Evolutionary conservation across 1,284 basidiomycete species (phyloP).

Genomic region (Trametes pubescens): DNA sequence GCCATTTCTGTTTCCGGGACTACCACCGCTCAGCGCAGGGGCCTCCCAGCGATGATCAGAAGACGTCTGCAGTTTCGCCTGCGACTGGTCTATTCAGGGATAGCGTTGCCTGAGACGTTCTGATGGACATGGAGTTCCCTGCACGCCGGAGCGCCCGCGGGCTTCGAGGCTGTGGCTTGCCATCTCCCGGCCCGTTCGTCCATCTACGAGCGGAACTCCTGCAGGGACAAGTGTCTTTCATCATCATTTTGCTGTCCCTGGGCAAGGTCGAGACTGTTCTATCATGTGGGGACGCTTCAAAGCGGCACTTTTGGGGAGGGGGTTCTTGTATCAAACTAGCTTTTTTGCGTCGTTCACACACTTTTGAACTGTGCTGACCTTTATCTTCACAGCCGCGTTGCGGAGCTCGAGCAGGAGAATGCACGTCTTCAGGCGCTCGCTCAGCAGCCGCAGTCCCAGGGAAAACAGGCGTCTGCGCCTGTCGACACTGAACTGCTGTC

Average conservation of each 20-base stretch:
- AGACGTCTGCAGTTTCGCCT: background rate
- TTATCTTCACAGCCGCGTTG: constrained; percentile 61
- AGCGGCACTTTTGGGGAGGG: too few relatives aligned
- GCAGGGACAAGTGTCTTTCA: too few relatives aligned
- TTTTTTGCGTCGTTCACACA: too few relatives aligned
- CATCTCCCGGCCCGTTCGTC: constrained; percentile 1
- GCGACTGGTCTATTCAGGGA: constrained; percentile 7
- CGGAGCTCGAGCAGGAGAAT: constrained; percentile 82
- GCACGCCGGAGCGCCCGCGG: constrained; percentile 7
- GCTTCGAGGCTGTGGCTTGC: constrained; percentile 15
- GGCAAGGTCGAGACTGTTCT: too few relatives aligned
- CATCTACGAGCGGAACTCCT: too few relatives aligned
- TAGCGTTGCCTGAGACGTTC: constrained; percentile 4
- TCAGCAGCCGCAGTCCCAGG: constrained; percentile 36
- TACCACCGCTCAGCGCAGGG: constrained; percentile 2
- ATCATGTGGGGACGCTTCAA: too few relatives aligned
- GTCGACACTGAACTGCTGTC: constrained; percentile 52
- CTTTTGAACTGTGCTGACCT: background rate
- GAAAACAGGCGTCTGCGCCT: constrained; percentile 11
- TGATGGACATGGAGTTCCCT: constrained; percentile 7
- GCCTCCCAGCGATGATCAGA: constrained; percentile 12
- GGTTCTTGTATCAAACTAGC: too few relatives aligned
- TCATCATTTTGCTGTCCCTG: too few relatives aligned
- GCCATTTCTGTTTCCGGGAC: constrained; percentile 3
- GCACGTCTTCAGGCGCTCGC: constrained; percentile 68